These are phyloP conservation scores for Scolecobasidium constrictum DNA, from an alignment of 2,329 filamentous ascomycete species.

Conservation along the genomic window DNA sequence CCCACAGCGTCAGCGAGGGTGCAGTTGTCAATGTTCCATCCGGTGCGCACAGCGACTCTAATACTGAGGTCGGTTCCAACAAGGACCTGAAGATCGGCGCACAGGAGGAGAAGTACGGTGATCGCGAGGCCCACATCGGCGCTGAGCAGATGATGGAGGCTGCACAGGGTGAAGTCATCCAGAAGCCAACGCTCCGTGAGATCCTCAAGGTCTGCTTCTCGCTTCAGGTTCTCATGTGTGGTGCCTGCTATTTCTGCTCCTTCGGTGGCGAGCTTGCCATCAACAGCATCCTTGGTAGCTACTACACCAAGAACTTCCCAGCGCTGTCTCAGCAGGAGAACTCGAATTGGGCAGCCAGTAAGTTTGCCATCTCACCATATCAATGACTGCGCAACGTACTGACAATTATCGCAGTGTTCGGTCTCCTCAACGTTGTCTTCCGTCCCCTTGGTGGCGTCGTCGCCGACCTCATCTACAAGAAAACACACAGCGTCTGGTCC, in stretches of 20 bases:
- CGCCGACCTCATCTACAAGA: slow-evolving; percentile 44
- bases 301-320: slow-evolving; percentile 47
- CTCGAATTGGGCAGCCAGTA: slow-evolving; percentile 52
- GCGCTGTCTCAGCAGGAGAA: slow-evolving; percentile 42
- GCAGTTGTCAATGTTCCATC: slow-evolving; percentile 1
- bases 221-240: slow-evolving; percentile 41
- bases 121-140: slow-evolving; percentile 38
- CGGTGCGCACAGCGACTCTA: neutral
- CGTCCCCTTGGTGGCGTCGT: slow-evolving; percentile 55
- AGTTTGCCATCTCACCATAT: too few species aligned
- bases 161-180: slow-evolving; percentile 49
- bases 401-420: too few species aligned
- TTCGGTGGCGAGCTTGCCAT: slow-evolving; percentile 51
- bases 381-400: too few species aligned
- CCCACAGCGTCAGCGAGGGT: slow-evolving; percentile 6
- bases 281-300: slow-evolving; percentile 50
- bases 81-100: slow-evolving; percentile 2
- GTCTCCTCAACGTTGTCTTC: slow-evolving; percentile 59
- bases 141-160: slow-evolving; percentile 44
- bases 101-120: slow-evolving; percentile 23
- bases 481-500: slow-evolving; percentile 42
- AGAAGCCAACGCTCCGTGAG: slow-evolving; percentile 51
- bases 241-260: slow-evolving; percentile 47
- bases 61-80: slow-evolving; percentile 2
- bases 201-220: slow-evolving; percentile 53